phyloP scores from a whole-genome alignment of 2,329 filamentous ascomycete genomes.

The Tolypocladium inflatum region DNA sequence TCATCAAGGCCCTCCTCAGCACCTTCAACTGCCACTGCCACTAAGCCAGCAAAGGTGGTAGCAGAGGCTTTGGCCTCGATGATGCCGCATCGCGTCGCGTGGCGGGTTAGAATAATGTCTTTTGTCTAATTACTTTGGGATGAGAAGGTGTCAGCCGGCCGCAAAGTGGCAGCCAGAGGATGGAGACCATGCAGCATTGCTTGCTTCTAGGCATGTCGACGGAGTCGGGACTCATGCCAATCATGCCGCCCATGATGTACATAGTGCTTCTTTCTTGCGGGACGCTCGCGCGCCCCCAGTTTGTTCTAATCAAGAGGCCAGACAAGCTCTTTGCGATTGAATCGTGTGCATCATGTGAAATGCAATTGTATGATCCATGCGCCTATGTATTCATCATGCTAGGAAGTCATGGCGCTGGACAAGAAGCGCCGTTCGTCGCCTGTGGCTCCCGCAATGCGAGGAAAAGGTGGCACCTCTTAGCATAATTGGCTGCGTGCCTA shows the following conservation, averaged over 20 bases:
- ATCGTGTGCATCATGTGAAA: not conserved
- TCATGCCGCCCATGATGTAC: conserved; percentile 6
- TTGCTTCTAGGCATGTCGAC: conserved; percentile 1
- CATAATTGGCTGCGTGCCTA: not conserved
- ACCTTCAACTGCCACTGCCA: conserved; percentile 24
- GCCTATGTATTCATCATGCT: not conserved
- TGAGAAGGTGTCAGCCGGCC: not conserved
- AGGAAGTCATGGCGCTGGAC: no score
- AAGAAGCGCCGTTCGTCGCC: no score
- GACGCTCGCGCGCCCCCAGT: not conserved
- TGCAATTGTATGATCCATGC: not conserved
- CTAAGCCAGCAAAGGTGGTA: conserved; percentile 5
- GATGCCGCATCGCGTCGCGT: not conserved
- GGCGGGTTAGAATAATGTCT: not conserved
- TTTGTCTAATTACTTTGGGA: not conserved
- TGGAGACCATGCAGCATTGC: not conserved
- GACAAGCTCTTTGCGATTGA: not conserved
- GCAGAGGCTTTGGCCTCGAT: not conserved
- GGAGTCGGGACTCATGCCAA: conserved; percentile 4
- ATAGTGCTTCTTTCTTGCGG: not conserved
- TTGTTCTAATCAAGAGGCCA: not conserved
- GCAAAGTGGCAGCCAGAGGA: not conserved
- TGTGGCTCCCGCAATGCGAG: not conserved
- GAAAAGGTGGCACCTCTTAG: not conserved
- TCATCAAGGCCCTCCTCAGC: conserved; percentile 17